phyloP scores from a whole-genome alignment of 768 basidiomycete species.

The Russula ochroleuca region DNA sequence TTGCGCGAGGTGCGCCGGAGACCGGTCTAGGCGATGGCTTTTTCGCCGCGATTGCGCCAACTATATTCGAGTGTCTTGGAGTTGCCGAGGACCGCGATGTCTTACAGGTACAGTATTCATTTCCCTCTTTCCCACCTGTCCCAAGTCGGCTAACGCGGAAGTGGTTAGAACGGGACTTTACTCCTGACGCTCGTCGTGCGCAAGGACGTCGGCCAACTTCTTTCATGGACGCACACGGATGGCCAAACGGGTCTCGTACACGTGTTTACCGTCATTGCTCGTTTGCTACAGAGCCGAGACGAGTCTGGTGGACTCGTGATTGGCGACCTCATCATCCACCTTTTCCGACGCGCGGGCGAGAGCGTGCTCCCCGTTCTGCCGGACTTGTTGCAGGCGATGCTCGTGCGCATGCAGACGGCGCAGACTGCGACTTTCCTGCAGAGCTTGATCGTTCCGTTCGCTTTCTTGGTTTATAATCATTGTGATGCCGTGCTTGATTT shows the following conservation, averaged over 20 bases:
- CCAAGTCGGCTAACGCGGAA: constrained; percentile 3
- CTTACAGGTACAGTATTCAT: constrained; percentile 51
- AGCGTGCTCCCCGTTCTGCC: constrained; percentile 81
- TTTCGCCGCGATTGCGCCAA: constrained; percentile 69
- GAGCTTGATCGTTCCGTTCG: constrained; percentile 90
- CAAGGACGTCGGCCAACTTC: constrained; percentile 78
- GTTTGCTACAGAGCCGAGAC: constrained; percentile 70
- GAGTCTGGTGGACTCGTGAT: constrained; percentile 92
- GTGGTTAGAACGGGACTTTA: constrained; percentile 60
- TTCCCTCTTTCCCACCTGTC: background rate
- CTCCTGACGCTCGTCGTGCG: constrained; percentile 81
- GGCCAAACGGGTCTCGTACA: constrained; percentile 74
- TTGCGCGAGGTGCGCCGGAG: constrained; percentile 61
- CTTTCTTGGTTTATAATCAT: constrained; percentile 87
- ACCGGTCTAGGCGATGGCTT: constrained; percentile 74
- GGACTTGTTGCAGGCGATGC: constrained; percentile 80
- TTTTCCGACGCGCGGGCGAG: constrained; percentile 79
- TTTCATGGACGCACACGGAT: constrained; percentile 65
- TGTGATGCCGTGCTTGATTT: constrained; percentile 73
- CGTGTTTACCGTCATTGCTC: constrained; percentile 71
- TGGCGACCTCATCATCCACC: constrained; percentile 91
- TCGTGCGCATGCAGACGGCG: constrained; percentile 73
- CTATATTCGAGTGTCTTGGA: constrained; percentile 64
- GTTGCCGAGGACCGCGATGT: constrained; percentile 83
- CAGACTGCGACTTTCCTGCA: constrained; percentile 90